phyloP scores from a whole-genome alignment of 148 eudicot species.

The Rhododendron kiyosumense region DNA sequence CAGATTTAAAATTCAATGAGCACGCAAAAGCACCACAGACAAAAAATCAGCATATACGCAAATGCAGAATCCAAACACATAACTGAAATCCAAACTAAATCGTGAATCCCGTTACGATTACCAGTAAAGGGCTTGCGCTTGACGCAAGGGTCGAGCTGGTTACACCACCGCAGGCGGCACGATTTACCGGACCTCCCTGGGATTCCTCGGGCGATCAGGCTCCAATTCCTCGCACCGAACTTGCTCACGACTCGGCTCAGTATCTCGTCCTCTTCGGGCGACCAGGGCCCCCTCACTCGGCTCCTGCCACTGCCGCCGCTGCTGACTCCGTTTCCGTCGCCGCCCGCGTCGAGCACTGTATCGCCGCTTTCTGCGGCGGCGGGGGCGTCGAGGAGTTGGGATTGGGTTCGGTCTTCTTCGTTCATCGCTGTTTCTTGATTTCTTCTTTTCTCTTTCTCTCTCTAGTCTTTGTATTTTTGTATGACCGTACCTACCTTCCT shows the following conservation, averaged over 20 bases:
- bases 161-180: slow-evolving; percentile 18
- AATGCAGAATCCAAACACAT: neutral
- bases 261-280: slow-evolving; percentile 15
- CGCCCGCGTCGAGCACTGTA: neutral
- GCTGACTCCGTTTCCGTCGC: neutral
- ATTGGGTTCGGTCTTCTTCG: slow-evolving; percentile 24
- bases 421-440: slow-evolving; percentile 8
- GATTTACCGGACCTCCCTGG: slow-evolving; percentile 15
- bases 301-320: neutral
- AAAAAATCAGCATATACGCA: neutral
- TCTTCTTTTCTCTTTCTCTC: neutral
- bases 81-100: neutral
- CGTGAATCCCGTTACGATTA: slow-evolving; percentile 14
- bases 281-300: slow-evolving; percentile 16
- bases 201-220: slow-evolving; percentile 15
- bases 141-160: slow-evolving; percentile 19
- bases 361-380: slow-evolving; percentile 6
- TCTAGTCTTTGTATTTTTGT: neutral
- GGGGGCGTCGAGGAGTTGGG: slow-evolving; percentile 20
- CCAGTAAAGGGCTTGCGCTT: slow-evolving; percentile 41
- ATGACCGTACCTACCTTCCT: slow-evolving; percentile 12
- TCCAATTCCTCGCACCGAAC: slow-evolving; percentile 20
- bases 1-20: neutral
- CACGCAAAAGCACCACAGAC: neutral
- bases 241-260: slow-evolving; percentile 14